phyloP scores from a whole-genome alignment of 768 basidiomycete species.

The Botryobasidium botryosum region DNA sequence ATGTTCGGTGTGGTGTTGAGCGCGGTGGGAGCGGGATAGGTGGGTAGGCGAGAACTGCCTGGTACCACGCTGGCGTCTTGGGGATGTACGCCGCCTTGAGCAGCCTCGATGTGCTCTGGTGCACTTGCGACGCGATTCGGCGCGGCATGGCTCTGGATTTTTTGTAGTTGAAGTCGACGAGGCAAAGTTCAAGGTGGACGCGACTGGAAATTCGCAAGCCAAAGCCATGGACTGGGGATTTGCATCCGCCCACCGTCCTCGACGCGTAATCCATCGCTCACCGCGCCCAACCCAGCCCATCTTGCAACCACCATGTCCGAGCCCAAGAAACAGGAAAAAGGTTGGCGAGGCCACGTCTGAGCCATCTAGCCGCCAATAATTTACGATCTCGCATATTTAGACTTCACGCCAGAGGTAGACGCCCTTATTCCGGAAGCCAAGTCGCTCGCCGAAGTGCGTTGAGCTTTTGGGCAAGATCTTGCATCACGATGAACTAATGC shows the following conservation, averaged over 20 bases:
- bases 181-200: too few relatives aligned
- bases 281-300: not conserved
- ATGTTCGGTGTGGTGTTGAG: slow-evolving; percentile 37
- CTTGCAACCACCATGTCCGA: slow-evolving; percentile 14
- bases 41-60: slow-evolving; percentile 74
- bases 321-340: slow-evolving; percentile 14
- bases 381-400: slow-evolving; percentile 20
- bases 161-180: too few relatives aligned
- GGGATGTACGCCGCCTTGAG: slow-evolving; percentile 46
- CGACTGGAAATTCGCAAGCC: too few relatives aligned
- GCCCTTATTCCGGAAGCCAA: slow-evolving; percentile 52
- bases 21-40: slow-evolving; percentile 72
- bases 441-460: slow-evolving; percentile 49
- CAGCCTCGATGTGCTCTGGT: slow-evolving; percentile 70
- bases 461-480: not conserved
- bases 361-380: too few relatives aligned
- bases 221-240: slow-evolving; percentile 1
- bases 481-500: not conserved
- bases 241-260: slow-evolving; percentile 5
- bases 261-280: slow-evolving; percentile 7
- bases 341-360: too few relatives aligned
- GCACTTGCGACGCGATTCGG: slow-evolving; percentile 72
- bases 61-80: slow-evolving; percentile 63
- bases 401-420: slow-evolving; percentile 74
- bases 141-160: slow-evolving; percentile 55